Evolutionary conservation across 495 filamentous ascomycete species (phyloP).

Genomic region (Penicillium atrosanguineum): DNA sequence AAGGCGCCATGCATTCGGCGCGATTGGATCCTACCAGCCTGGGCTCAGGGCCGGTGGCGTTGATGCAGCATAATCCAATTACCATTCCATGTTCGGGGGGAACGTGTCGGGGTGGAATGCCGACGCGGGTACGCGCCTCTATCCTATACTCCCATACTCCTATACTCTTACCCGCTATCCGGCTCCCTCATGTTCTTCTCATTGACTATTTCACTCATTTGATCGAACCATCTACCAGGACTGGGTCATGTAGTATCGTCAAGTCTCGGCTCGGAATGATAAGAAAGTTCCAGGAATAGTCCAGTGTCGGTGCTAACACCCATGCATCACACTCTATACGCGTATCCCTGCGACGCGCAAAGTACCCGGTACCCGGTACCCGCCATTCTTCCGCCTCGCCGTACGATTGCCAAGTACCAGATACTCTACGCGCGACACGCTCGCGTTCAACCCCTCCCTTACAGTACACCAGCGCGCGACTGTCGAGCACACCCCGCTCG

Average conservation of each 20-base stretch:
- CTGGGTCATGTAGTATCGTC: neutral
- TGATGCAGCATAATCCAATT: conserved; percentile 22
- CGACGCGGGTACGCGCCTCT: conserved; percentile 5
- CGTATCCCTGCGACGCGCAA: conserved; percentile 14
- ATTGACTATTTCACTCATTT: no score
- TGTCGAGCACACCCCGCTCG: neutral
- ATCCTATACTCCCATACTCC: neutral
- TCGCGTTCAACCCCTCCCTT: conserved; percentile 6
- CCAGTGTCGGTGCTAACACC: neutral
- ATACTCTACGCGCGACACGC: conserved; percentile 10
- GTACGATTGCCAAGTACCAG: neutral
- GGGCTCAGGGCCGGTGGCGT: conserved; percentile 11
- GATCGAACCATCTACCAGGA: no score
- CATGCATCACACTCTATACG: neutral
- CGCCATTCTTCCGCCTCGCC: neutral
- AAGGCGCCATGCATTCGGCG: conserved; percentile 12
- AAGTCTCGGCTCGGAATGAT: neutral
- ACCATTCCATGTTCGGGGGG: neutral
- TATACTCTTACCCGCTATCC: neutral
- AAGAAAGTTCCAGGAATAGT: neutral
- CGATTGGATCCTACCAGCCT: conserved; percentile 18
- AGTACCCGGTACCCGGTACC: conserved; percentile 14
- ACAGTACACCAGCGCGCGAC: conserved; percentile 4
- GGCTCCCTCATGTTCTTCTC: no score
- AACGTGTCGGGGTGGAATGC: neutral